Evolutionary conservation across 345 rosid genomes (phyloP), one percentile per base, ranked within the genome.

Genomic region (Schrenkiella parvula): DNA sequence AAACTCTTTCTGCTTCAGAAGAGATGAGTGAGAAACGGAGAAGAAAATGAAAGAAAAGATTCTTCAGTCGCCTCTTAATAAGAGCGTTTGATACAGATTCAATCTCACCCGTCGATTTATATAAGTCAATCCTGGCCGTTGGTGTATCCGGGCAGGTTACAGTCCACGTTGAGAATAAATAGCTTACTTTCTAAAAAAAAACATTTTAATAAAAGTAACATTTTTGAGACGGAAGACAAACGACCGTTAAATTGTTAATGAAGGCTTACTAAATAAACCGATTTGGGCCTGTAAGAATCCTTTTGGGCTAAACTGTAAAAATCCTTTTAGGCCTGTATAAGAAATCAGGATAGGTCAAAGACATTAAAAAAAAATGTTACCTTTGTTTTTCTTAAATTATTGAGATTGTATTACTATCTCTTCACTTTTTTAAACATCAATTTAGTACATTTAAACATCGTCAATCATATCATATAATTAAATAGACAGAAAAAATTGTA

Each of bases 11-110:
- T 69, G 60, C 8, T 53, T 69, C 68, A 14, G 65, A 41, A 43
- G 26, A 21, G 52, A 38, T 14, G 44, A 74, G 79, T 54, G 67
- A 70, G 80, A 64, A 76, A 70, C 80, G 71, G 66, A 76, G 74
- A 64, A 21, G 71, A 70, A 47, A 46, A 28, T 21, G 14, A 6
- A 18, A 21, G 0, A 1, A 6, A 11, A 9, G 53, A 19, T 29
- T 58, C 42, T 19, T 44, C 58, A 58, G 44, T 56, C 17, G 22
- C 18, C 56, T 14, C 59, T 55, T n/a, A 76, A 44, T 69, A 70
- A 48, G 38, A 44, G 80, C 66, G 76, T 64, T 56, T 15, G 58
- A 46, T 56, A 5, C 41, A 70, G 71, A 70, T 55, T 64, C 25
- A 64, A 70, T 76, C 75, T 64, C 67, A 64, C 2, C 61, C 71